Evolutionary conservation across 495 filamentous ascomycete species (phyloP), one percentile per base, ranked within the genome.

Genomic region (Saxophila tyrrhenica): DNA sequence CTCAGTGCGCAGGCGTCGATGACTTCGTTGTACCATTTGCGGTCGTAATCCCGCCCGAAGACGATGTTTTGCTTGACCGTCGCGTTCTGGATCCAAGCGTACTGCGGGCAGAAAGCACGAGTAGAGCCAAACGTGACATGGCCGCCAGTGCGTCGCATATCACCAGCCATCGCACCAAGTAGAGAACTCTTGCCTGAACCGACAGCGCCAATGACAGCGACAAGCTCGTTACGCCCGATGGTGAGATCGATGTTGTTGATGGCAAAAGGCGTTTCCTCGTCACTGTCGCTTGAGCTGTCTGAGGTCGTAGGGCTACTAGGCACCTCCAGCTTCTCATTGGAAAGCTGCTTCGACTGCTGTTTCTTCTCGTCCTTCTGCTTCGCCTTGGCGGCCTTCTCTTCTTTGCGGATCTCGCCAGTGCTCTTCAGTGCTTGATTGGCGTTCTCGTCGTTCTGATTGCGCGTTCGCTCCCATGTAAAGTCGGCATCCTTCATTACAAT

Each of bases 81-180:
- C 0, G 88, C 73, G 61, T 96, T 98, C 62, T 96, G 90, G 45
- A 98, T 96, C 92, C 92, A 98, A 2, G 92, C 86, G 63, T 92
- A 94, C 62, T 98, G 92, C 0, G 92, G 89, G 61, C 92, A 98
- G 60, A 94, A 95, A 0, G 89, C 86, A 48, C 89, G 71, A 1
- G 79, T 80, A 1, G 86, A 86, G 45, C 89, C 87, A 50, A 95
- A 71, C 3, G 76, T 75, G 5, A 95, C 75, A 35, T 76, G 72
- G 1, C 92, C 92, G 13, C 70, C 69, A 0, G 86, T 92, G 64
- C 81, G 79, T 19, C 89, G 77, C 92, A 98, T 98, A 59, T 98
- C 90, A 25, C 92, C 90, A 1, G 90, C 91, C 42, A 97, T 69
- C 5, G 92, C 89, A 47, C 87, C 86, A 1, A 98, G 80, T 21